Evolutionary conservation across 305 asterid species (phyloP).

Genomic region (Fraxinus velutina): DNA sequence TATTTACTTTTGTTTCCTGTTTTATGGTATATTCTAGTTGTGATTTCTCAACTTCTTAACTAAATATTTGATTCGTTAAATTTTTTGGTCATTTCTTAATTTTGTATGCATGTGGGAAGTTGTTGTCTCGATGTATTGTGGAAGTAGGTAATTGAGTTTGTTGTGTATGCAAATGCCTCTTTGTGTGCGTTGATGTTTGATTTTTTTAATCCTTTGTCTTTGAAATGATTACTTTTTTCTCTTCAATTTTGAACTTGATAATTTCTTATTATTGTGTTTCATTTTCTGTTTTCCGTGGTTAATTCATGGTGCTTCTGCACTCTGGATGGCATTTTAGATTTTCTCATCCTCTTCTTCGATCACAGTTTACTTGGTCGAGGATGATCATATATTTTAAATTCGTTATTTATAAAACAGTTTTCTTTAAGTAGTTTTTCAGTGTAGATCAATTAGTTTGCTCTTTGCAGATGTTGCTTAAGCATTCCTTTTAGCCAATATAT

Average conservation of each 20-base stretch:
- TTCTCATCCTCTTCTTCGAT: neutral
- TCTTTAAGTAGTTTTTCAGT: neutral
- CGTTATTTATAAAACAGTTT: neutral
- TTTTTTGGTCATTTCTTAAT: neutral
- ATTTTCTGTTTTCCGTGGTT: neutral
- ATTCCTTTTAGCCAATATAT: neutral
- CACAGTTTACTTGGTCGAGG: neutral
- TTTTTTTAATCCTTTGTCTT: neutral
- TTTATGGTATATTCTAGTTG: conserved; percentile 3
- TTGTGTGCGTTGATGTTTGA: neutral
- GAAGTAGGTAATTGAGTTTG: neutral
- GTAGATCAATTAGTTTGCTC: neutral
- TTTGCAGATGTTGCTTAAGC: neutral
- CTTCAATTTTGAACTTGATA: neutral
- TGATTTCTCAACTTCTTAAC: conserved; percentile 6
- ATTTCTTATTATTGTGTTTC: neutral
- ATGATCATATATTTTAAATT: neutral
- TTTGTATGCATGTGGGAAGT: neutral
- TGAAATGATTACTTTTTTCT: neutral
- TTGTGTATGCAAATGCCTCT: neutral
- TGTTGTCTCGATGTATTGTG: neutral
- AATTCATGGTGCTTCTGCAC: neutral
- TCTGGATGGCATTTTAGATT: neutral
- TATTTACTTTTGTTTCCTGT: neutral
- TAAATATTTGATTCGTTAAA: neutral